Evolutionary conservation across 2,329 filamentous ascomycete genomes (phyloP).

Genomic region (Cladophialophora exuberans): DNA sequence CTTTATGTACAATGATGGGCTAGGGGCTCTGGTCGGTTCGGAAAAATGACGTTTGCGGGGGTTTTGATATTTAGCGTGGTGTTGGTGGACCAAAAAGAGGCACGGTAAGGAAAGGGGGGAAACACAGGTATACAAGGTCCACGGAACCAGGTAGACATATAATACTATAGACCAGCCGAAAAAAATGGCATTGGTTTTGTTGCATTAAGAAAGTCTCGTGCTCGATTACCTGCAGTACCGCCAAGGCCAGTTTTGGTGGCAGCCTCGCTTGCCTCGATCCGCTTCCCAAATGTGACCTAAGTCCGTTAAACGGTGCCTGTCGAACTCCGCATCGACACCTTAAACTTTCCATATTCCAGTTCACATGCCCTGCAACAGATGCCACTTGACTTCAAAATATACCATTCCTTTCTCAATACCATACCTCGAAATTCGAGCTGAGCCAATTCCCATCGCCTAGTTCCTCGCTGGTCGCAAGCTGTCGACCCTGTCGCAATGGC

Average conservation of each 20-base stretch:
- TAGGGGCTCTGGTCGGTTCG: no score
- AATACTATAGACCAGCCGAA: no score
- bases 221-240: not conserved
- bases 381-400: not conserved
- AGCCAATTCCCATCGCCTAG: no score
- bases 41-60: not conserved
- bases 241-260: not conserved
- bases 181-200: not conserved
- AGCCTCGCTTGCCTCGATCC: no score
- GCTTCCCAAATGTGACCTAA: no score
- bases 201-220: conserved; percentile 1
- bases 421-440: not conserved
- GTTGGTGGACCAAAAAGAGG: conserved; percentile 1
- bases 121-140: no score
- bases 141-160: no score
- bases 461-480: conserved; percentile 18
- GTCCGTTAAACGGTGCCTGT: conserved; percentile 4
- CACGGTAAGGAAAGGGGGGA: no score
- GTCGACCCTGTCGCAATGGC: conserved; percentile 27
- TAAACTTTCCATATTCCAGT: no score
- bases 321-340: not conserved
- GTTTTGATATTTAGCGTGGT: not conserved
- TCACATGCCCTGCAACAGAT: no score
- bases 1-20: no score
- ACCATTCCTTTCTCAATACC: not conserved